Conservation (phyloP, 106 monocot genomes). For the Hemerocallis citrina region DNA sequence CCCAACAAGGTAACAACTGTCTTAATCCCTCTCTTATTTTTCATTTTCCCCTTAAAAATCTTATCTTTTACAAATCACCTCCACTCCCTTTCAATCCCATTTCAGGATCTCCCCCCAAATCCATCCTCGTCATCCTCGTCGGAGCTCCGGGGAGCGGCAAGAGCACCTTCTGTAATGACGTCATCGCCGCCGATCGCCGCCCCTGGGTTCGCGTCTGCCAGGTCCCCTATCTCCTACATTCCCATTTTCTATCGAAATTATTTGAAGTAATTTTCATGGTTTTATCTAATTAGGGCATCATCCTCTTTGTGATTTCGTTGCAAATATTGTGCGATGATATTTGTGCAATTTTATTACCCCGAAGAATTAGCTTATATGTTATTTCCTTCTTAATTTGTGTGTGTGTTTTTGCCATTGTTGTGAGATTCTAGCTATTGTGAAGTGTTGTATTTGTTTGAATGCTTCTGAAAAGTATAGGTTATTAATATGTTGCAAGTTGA, state of each 20-base stretch:
- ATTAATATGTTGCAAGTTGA: no score
- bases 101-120: conserved; percentile 7
- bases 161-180: conserved; percentile 61
- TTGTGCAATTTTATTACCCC: no score
- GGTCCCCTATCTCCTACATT: conserved; percentile 11
- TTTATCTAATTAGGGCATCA: background rate
- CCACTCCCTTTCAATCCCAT: background rate
- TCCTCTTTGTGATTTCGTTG: background rate
- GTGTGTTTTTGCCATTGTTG: no score
- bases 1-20: background rate
- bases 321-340: background rate
- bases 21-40: background rate
- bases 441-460: no score
- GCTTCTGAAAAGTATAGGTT: no score
- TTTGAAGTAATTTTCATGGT: background rate
- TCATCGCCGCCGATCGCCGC: conserved; percentile 27
- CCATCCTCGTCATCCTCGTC: conserved; percentile 40
- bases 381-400: no score
- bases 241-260: background rate
- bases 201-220: conserved; percentile 63
- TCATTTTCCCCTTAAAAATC: background rate
- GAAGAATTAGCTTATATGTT: no score
- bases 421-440: no score
- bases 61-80: background rate
- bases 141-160: conserved; percentile 77